Conservation (phyloP, 176 grass and related monocot species). For the Phoenix dactylifera region DNA sequence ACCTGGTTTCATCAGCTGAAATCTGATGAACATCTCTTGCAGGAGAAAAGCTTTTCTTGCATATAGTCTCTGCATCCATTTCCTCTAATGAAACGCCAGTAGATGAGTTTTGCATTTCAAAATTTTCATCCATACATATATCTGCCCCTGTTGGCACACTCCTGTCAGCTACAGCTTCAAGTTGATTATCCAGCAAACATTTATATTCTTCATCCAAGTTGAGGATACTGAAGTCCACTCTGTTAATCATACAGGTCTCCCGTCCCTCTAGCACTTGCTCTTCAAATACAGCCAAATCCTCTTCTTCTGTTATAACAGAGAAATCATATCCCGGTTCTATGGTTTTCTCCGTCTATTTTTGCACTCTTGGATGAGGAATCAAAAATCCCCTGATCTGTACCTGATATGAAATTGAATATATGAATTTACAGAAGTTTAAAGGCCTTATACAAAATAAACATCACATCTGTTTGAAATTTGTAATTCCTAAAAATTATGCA, state of each 20-base stretch:
- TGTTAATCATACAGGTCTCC: constrained; percentile 6
- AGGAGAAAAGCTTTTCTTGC: neutral
- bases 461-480: too few species aligned
- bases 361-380: constrained; percentile 8
- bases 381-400: neutral
- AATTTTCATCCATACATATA: neutral
- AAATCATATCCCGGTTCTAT: neutral
- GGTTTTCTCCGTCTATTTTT: neutral
- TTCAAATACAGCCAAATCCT: constrained; percentile 8
- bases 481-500: too few species aligned
- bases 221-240: constrained; percentile 9
- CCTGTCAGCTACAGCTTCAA: neutral
- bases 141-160: neutral
- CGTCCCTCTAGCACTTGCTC: constrained; percentile 5
- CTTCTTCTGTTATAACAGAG: neutral
- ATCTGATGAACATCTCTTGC: neutral
- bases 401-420: neutral
- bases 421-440: too few species aligned
- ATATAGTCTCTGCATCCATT: neutral
- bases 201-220: constrained; percentile 14
- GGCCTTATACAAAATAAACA: too few species aligned
- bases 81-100: neutral
- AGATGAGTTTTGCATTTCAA: constrained; percentile 7
- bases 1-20: neutral
- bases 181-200: constrained; percentile 4